Conservation (phyloP, 1,139 yeast genomes). For the Blastobotrys raffinosifermentans region DNA sequence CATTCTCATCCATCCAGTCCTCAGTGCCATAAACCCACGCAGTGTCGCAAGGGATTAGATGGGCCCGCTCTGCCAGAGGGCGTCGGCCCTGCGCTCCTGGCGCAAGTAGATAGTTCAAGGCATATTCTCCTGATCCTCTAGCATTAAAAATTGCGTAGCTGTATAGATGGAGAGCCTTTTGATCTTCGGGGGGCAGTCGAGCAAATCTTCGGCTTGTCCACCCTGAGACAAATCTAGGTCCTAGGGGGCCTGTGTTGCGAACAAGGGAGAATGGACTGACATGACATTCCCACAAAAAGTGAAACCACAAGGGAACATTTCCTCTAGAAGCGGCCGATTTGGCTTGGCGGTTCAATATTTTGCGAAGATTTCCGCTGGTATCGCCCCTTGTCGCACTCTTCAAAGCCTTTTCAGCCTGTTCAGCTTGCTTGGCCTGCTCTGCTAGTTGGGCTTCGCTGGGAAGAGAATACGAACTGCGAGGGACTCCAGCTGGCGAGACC, state of each 20-base stretch:
- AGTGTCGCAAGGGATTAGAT: conserved; percentile 31
- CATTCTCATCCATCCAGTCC: conserved; percentile 81
- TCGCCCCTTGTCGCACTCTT: too few relatives aligned
- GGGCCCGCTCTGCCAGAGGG: conserved; percentile 65
- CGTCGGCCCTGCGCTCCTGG: conserved; percentile 73
- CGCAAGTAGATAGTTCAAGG: conserved; percentile 56
- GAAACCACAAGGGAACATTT: conserved; percentile 28
- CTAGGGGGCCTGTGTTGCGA: conserved; percentile 37
- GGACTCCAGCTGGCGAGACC: conserved; percentile 85
- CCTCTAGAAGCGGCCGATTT: conserved; percentile 7
- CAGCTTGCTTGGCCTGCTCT: conserved; percentile 3
- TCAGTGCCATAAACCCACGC: conserved; percentile 69
- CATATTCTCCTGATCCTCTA: conserved; percentile 60
- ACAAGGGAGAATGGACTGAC: conserved; percentile 37
- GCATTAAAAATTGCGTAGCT: conserved; percentile 55
- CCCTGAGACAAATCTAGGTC: conserved; percentile 37
- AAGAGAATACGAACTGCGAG: conserved; percentile 29
- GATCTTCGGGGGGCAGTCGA: conserved; percentile 25
- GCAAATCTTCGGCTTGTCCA: conserved; percentile 39
- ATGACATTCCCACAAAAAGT: conserved; percentile 37
- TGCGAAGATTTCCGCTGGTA: conserved; percentile 2
- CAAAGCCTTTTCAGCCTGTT: conserved; percentile 2
- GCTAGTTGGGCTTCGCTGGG: conserved; percentile 16
- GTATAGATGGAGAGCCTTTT: conserved; percentile 45
- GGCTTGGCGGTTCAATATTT: conserved; percentile 7